Evolutionary conservation across 192 early-diverging fungal species (phyloP), one percentile per base, ranked within the genome.

Genomic region (Thamnidium elegans): DNA sequence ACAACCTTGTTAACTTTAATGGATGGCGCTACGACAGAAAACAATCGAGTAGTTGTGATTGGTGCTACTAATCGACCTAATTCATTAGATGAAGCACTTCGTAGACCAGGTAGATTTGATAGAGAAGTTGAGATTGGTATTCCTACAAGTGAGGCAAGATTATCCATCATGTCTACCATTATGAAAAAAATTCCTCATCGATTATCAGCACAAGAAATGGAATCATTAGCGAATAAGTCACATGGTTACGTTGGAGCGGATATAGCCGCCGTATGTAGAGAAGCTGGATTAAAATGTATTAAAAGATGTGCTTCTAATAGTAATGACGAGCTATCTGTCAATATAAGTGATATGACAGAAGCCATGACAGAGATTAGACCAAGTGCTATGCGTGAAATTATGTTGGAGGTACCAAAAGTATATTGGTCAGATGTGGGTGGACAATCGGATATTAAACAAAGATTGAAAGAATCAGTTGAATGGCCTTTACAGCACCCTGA

Each of bases 161-260:
- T 78, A 7, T 80, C 85, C 15, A 99, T 99, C 32, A 69, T 99
- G 36, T 66, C 59, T 5, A 85, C 86, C 7, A 74, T 92, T 11
- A 80, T 97, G 23, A 66, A 65, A 9, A 71, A 74, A 9, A 87
- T 87, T 48, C 94, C 93, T 2, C 78, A 96, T 67, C 69, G 71
- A 6, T 70, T 98, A 7, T 77, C 85, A 7, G 44, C 66, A 1
- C 66, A 68, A 4, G 79, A 97, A 15, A 59, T 95, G 1, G 70
- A 73, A 0, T 53, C 63, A 0, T 48, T 98, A 14, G 87, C 94
- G 0, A 78, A 79, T 0, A 66, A 67, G 32, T 84, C 90, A 0
- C 97, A 99, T 68, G 97, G 97, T 0, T 99, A 90, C 74, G 96
- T 98, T 59, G 97, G 97, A n/a, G 97, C 97, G 4, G 97, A 99